Evolutionary conservation across 2,329 filamentous ascomycete genomes (phyloP), one percentile per base, ranked within the genome.

Genomic region (Lasiodiplodia hormozganensis): DNA sequence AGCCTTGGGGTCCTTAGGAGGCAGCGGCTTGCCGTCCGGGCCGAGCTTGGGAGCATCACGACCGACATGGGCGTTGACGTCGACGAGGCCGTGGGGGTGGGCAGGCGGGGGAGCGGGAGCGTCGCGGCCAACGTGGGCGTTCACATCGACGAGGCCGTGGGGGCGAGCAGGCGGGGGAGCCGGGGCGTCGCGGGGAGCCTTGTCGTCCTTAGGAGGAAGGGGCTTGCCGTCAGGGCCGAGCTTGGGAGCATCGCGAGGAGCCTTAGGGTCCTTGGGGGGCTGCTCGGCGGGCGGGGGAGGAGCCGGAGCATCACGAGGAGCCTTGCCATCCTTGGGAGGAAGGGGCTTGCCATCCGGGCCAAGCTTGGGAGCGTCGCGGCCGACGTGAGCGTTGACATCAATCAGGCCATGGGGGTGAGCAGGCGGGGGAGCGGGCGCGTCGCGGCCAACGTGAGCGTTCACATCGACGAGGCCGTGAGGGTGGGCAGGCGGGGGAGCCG

Each of bases 381-480:
- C 28, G 16, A 18, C 34, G 21, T 21, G 38, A 12, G 36, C n/a
- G 36, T 28, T 28, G 12, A n/a, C 57, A 2, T 56, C 53, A 11
- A 8, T 31, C 10, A 56, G 28, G 14, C 25, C 25, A 12, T 18
- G 52, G 52, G 14, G 53, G 38, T 14, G 25, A 3, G 23, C n/a
- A 31, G 51, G 21, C 12, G 49, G 49, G 6, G 36, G 28, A 12
- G 31, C 51, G 2, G 51, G 62, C 2, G 36, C 62, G 23, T 56
- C 62, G 21, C 62, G 62, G 21, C 31, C 62, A 7, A 52, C 34
- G 49, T 65, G 49, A 11, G 36, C 47, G 28, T 64, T 38, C 8
- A 38, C 60, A 5, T 64, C 60, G 28, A 64, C 34, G 5, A 64
- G 47, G n/a, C 47, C 31, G n/a, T 52, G 49, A 5, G 51, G 62